These are phyloP conservation scores for Obba rivulosa DNA, from an alignment of 768 basidiomycete genomes.

Conservation along the genomic window DNA sequence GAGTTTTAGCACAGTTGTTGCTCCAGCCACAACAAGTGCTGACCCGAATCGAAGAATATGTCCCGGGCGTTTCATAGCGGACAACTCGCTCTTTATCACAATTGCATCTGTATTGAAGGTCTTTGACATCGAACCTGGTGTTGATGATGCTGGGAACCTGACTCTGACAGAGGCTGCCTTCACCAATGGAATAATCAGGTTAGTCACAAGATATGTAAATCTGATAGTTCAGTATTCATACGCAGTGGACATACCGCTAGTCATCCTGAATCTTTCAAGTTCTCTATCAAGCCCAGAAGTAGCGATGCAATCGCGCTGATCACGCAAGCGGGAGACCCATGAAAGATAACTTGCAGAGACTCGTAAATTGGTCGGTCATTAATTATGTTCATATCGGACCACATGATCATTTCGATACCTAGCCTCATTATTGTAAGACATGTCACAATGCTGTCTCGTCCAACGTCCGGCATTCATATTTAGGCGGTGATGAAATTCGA, in stretches of 20 bases:
- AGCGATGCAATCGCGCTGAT: constrained; percentile 6
- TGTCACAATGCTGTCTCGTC: no score
- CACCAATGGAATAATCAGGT: constrained; percentile 10
- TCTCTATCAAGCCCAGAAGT: constrained; percentile 12
- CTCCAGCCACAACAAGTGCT: no score
- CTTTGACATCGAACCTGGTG: constrained; percentile 11
- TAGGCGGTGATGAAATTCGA: no score
- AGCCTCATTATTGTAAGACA: no score
- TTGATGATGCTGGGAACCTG: constrained; percentile 1
- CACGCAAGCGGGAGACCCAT: neutral
- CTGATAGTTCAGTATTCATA: neutral
- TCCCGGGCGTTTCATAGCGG: constrained; percentile 12
- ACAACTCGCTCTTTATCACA: constrained; percentile 11
- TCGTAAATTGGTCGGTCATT: no score
- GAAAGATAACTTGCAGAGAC: no score
- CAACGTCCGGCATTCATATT: no score
- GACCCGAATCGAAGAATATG: constrained; percentile 9
- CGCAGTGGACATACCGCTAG: neutral
- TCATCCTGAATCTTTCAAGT: constrained; percentile 12
- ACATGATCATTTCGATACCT: no score
- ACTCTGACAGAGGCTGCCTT: constrained; percentile 12
- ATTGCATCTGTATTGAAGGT: constrained; percentile 12
- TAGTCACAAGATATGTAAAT: neutral
- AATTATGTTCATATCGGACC: no score
- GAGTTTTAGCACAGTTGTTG: neutral